phyloP scores from a whole-genome alignment of 306 rosid species.

The Vigna reflexopilosa region DNA sequence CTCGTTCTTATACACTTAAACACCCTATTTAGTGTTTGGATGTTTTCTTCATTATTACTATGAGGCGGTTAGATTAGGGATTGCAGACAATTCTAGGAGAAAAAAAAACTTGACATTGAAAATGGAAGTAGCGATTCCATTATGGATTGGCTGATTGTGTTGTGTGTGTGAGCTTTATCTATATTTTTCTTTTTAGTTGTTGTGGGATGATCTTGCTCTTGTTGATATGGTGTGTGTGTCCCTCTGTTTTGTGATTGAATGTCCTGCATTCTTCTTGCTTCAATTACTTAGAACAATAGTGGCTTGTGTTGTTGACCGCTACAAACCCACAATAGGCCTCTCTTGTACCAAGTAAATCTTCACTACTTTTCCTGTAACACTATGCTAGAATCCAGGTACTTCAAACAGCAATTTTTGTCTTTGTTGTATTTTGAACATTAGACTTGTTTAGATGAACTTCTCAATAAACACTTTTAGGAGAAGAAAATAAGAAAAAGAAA shows the following conservation, averaged over 20 bases:
- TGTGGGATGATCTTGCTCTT: background rate
- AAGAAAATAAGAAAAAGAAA: no score
- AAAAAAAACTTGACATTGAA: slow-evolving; percentile 8
- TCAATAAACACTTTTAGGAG: no score
- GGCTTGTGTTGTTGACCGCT: background rate
- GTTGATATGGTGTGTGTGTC: background rate
- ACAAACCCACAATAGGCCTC: background rate
- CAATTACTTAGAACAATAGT: background rate
- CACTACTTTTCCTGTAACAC: background rate
- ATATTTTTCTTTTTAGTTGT: background rate
- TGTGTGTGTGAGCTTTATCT: slow-evolving; percentile 8
- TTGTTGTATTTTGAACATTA: background rate
- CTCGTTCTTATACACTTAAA: background rate
- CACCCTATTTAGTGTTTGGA: background rate
- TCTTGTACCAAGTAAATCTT: slow-evolving; percentile 3
- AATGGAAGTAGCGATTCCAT: slow-evolving; percentile 8
- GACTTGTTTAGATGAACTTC: no score
- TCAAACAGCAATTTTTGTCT: background rate
- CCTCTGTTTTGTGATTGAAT: background rate
- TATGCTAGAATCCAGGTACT: background rate
- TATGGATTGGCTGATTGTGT: slow-evolving; percentile 16
- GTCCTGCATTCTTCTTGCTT: slow-evolving; percentile 16
- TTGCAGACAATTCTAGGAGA: slow-evolving; percentile 2
- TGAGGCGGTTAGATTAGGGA: background rate
- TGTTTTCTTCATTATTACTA: background rate